phyloP scores from a whole-genome alignment of 2,329 filamentous ascomycete species.

The Ascosphaera apis region DNA sequence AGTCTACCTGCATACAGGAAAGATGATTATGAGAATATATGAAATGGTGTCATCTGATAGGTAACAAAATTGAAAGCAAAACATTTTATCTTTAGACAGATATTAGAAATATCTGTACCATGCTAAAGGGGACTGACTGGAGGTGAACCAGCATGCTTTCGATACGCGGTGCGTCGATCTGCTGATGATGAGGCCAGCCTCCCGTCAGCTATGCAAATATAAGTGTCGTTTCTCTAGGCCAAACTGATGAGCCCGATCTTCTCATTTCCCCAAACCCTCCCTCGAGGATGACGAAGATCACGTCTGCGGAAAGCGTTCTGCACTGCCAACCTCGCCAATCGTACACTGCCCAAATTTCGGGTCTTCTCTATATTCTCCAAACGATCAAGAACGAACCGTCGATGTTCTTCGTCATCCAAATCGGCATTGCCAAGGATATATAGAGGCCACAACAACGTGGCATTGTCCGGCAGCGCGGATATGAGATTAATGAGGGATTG shows the following conservation, averaged over 20 bases:
- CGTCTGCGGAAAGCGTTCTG: slow-evolving; percentile 8
- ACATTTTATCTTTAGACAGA: no score
- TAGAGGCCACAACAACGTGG: slow-evolving; percentile 9
- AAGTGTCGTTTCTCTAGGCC: slow-evolving; percentile 1
- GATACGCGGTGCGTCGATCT: no score
- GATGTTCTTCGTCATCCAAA: slow-evolving; percentile 9
- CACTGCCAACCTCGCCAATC: slow-evolving; percentile 7
- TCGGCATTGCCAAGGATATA: slow-evolving; percentile 9
- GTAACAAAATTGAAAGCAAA: no score
- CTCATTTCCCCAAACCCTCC: slow-evolving; percentile 4
- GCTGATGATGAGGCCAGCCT: no score
- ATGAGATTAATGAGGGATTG: slow-evolving; percentile 7
- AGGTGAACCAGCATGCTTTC: no score
- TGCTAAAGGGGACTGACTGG: no score
- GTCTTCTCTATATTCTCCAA: slow-evolving; percentile 8
- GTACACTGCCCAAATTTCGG: slow-evolving; percentile 12
- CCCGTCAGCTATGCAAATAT: not conserved
- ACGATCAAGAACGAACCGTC: slow-evolving; percentile 12
- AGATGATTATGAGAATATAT: no score
- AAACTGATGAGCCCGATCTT: slow-evolving; percentile 4
- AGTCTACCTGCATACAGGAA: no score
- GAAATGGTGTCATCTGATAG: no score
- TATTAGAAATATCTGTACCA: no score
- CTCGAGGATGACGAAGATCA: slow-evolving; percentile 5
- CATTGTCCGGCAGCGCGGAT: slow-evolving; percentile 7